phyloP scores from a whole-genome alignment of 2,329 filamentous ascomycete genomes.

The Trichoderma sp. region DNA sequence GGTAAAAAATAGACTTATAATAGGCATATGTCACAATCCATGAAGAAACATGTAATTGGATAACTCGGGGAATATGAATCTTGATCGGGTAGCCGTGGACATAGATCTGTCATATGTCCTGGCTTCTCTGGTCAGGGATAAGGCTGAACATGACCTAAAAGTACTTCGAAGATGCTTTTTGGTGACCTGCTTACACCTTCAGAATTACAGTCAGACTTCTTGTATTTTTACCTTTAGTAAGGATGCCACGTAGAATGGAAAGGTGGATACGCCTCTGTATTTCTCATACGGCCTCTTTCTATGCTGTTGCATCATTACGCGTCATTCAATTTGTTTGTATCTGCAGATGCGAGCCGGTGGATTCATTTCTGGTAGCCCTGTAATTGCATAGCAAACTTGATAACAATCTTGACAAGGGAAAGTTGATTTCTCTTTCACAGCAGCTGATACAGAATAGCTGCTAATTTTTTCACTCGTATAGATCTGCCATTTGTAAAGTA shows the following conservation, averaged over 20 bases:
- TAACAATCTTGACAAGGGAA: neutral
- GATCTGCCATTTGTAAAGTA: neutral
- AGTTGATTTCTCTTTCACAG: neutral
- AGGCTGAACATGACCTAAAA: neutral
- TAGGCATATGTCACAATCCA: neutral
- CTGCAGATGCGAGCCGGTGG: neutral
- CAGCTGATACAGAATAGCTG: neutral
- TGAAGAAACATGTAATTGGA: neutral
- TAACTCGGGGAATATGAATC: neutral
- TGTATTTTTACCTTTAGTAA: neutral
- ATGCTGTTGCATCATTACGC: neutral
- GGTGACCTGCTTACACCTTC: neutral
- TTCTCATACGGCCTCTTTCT: neutral
- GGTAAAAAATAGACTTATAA: conserved; percentile 1
- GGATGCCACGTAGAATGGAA: too few species aligned
- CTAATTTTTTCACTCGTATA: neutral
- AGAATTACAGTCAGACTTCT: neutral
- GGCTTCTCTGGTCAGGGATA: neutral
- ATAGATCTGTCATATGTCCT: neutral
- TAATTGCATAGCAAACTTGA: neutral
- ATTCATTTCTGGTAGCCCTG: neutral
- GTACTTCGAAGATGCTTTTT: neutral
- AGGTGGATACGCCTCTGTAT: neutral
- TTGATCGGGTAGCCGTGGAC: neutral
- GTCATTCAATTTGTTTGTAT: neutral